Conservation (phyloP, 176 grass and related monocot species). For the Echinochloa phyllopogon region DNA sequence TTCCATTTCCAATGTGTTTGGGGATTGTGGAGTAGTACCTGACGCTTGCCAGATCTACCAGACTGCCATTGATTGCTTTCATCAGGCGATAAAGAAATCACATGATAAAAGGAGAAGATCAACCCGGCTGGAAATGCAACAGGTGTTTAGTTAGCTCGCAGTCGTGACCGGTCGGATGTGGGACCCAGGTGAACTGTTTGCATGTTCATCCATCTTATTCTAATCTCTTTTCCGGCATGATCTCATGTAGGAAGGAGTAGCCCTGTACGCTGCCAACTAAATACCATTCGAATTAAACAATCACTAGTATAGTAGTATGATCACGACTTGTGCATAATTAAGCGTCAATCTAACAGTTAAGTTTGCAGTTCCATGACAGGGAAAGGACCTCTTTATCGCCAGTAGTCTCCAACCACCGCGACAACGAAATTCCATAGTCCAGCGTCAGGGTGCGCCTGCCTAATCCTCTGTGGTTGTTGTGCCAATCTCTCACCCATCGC, state of each 20-base stretch:
- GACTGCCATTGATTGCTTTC: neutral
- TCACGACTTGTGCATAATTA: neutral
- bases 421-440: neutral
- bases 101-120: neutral
- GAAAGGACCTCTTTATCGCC: neutral
- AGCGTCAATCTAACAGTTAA: neutral
- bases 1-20: neutral
- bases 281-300: neutral
- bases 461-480: neutral
- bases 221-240: neutral
- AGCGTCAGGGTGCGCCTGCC: slow-evolving; percentile 2
- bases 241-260: neutral
- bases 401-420: neutral
- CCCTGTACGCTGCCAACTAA: neutral
- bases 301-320: neutral
- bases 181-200: neutral
- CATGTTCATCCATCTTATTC: neutral
- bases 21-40: neutral
- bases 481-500: too few species aligned
- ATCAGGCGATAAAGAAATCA: slow-evolving; percentile 3
- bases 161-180: neutral
- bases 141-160: neutral
- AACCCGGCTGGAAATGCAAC: neutral
- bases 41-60: slow-evolving; percentile 1
- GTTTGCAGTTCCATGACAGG: neutral